Evolutionary conservation across 257 asterid genomes (phyloP).

Genomic region (Lycium ferocissimum): DNA sequence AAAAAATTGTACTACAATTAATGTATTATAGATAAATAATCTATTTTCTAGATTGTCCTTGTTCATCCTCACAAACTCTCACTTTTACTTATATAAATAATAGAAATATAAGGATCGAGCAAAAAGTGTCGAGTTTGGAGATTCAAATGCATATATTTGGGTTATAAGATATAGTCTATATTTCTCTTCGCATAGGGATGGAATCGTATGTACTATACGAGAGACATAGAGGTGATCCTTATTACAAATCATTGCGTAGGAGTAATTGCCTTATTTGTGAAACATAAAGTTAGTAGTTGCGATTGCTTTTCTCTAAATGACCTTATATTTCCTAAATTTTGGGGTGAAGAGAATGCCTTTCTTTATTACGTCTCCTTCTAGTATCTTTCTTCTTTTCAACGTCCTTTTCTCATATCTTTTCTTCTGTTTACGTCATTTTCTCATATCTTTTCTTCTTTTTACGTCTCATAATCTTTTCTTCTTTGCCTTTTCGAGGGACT

Average conservation of each 20-base stretch:
- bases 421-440: constrained; percentile 18
- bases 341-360: constrained; percentile 1
- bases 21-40: no score
- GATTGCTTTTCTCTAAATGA: not conserved
- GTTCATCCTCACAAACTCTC: no score
- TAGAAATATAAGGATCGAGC: no score
- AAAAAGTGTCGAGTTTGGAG: no score
- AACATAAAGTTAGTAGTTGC: not conserved
- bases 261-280: not conserved
- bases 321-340: not conserved
- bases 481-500: constrained; percentile 19
- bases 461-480: not conserved
- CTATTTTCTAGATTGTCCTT: no score
- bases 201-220: no score
- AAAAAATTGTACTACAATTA: no score
- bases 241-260: not conserved
- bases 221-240: no score
- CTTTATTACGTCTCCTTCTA: not conserved
- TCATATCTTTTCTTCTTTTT: not conserved
- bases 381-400: not conserved
- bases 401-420: constrained; percentile 20
- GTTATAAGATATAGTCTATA: no score
- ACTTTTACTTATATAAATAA: no score
- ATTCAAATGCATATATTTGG: no score
- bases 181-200: no score